Conservation (phyloP, 1,139 yeast genomes). For the Saccharomycopsis hybrid region DNA sequence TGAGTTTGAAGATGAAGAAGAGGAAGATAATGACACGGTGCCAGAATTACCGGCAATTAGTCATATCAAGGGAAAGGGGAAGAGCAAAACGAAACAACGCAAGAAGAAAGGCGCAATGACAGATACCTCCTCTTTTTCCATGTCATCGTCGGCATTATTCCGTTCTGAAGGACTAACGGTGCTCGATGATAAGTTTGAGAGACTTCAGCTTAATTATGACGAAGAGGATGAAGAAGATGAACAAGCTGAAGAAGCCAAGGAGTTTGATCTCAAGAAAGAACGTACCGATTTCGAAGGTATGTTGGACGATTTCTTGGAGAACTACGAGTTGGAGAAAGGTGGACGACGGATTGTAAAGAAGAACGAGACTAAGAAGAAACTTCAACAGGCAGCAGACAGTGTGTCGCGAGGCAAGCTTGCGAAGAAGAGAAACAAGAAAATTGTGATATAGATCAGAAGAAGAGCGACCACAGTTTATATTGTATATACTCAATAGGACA, state of each 20-base stretch:
- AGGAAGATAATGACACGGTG: constrained; percentile 44
- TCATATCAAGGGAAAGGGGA: constrained; percentile 28
- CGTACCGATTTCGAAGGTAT: constrained; percentile 74
- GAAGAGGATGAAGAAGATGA: constrained; percentile 44
- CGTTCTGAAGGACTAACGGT: constrained; percentile 86
- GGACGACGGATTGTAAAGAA: constrained; percentile 76
- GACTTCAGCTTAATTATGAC: constrained; percentile 62
- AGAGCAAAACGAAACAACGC: constrained; percentile 53
- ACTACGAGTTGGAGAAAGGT: constrained; percentile 73
- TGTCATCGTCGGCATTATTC: constrained; percentile 87
- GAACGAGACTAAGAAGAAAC: constrained; percentile 45
- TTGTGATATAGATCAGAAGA: no score
- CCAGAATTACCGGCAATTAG: constrained; percentile 52
- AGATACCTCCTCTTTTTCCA: constrained; percentile 74
- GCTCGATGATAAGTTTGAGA: constrained; percentile 85
- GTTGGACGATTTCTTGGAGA: constrained; percentile 89
- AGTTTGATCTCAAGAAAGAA: constrained; percentile 69
- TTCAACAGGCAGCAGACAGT: constrained; percentile 62
- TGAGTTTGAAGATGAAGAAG: constrained; percentile 46
- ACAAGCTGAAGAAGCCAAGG: constrained; percentile 47
- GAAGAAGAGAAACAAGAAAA: constrained; percentile 43
- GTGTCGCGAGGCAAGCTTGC: constrained; percentile 61
- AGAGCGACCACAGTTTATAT: no score
- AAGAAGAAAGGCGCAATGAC: constrained; percentile 84
- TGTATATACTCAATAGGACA: no score